Evolutionary conservation across 352 stramenopile species (phyloP), one percentile per base, ranked within the genome.

Genomic region (Phytophthora idaei): DNA sequence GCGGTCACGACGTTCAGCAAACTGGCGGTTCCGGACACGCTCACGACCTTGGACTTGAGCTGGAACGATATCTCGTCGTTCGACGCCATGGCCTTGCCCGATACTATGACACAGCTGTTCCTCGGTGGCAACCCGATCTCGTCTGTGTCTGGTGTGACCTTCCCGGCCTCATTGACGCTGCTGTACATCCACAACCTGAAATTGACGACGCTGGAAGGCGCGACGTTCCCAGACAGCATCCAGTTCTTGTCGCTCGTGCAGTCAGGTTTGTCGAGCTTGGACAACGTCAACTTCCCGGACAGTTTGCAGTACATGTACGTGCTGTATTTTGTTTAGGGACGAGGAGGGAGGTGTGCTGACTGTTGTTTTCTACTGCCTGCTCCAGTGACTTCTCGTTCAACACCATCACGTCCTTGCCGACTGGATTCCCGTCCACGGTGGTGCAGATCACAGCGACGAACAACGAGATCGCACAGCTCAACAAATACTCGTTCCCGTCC

Each of bases 151-250:
- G 74, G 61, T 14, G 57, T 82, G 10, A 64, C 73, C 9, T 89
- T 89, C 39, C 71, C 76, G 32, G 78, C 75, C 48, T 67, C 69
- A 5, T 71, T 91, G 21, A 85, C 77, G 51, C 64, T 89, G 29
- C 75, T 93, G 17, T 93, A 90, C 64, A 76, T 89, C 15, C 83
- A 92, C 74, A 79, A 93, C 64, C 64, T 91, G 34, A 45, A 73
- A 37, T 61, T 93, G 27, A 44, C 64, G 17, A 77, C 77, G 28
- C 42, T 93, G 32, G 48, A 80, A 0, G 77, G 73, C 56, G 75
- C 73, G 3, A 74, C 45, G 5, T 82, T 93, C 32, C 78, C 81
- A 0, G 56, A 74, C 49, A 79, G 68, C 2, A 62, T 91, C 49
- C 63, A 76, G 47, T 73, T 76, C 56, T 64, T 86, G 54, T 85